phyloP scores from a whole-genome alignment of 345 rosid species.

The Trapa bicornis region DNA sequence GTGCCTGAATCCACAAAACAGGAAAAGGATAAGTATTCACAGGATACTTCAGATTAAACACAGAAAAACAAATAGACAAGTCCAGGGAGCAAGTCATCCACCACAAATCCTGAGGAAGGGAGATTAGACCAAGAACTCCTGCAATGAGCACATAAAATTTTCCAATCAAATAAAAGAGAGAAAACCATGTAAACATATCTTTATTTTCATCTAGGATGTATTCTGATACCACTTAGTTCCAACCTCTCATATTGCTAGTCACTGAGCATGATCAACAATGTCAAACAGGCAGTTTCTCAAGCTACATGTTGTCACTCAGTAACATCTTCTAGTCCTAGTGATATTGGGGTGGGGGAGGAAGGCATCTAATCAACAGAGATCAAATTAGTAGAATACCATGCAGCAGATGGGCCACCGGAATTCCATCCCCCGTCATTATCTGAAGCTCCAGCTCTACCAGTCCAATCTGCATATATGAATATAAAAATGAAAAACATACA shows the following conservation, averaged over 20 bases:
- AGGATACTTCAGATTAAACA: not conserved
- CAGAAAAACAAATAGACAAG: not conserved
- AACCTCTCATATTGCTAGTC: not conserved
- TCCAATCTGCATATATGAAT: conserved; percentile 39
- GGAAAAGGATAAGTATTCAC: not conserved
- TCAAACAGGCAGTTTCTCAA: not conserved
- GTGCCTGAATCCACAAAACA: conserved; percentile 17
- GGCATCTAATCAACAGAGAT: not conserved
- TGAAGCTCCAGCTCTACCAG: conserved; percentile 49
- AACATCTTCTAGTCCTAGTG: not conserved
- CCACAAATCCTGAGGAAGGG: conserved; percentile 23
- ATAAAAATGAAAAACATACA: not conserved
- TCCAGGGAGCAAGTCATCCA: conserved; percentile 11
- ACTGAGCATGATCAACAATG: not conserved
- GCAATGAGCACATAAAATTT: conserved; percentile 7
- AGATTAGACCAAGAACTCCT: conserved; percentile 46
- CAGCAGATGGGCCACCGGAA: conserved; percentile 40
- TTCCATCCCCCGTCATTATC: conserved; percentile 50
- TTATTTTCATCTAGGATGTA: not conserved
- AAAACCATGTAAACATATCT: not conserved
- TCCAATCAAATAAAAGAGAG: not conserved
- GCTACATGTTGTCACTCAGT: not conserved
- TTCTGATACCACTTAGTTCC: not conserved
- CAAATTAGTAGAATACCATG: conserved; percentile 26
- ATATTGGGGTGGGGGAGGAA: not conserved